These are phyloP conservation scores for Yamadazyma taylorii DNA, from an alignment of 1,139 yeast genomes.

Conservation along the genomic window DNA sequence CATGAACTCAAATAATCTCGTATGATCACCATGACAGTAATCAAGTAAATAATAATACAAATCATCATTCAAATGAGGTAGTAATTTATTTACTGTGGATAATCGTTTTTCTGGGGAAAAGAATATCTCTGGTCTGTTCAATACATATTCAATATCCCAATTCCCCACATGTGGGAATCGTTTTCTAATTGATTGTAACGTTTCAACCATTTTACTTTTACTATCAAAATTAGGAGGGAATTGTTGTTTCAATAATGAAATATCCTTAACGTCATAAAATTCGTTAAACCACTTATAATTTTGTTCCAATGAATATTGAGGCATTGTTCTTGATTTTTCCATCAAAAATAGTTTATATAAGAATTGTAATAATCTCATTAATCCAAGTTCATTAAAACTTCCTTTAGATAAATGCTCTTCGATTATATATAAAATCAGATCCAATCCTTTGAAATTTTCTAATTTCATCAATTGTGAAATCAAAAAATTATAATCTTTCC, in stretches of 20 bases:
- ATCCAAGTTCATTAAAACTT: slow-evolving; percentile 29
- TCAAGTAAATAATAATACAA: slow-evolving; percentile 14
- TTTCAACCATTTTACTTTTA: slow-evolving; percentile 4
- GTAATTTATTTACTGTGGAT: slow-evolving; percentile 8
- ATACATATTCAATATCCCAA: slow-evolving; percentile 8
- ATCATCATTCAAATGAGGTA: slow-evolving; percentile 2
- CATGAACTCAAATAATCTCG: slow-evolving; percentile 25
- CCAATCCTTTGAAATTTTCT: slow-evolving; percentile 13
- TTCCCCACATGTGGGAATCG: slow-evolving; percentile 8
- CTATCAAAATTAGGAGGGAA: slow-evolving; percentile 3
- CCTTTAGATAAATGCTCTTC: slow-evolving; percentile 34
- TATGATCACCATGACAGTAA: slow-evolving; percentile 18
- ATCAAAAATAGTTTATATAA: slow-evolving; percentile 24
- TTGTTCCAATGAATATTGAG: slow-evolving; percentile 11
- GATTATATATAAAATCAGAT: slow-evolving; percentile 18
- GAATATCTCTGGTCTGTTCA: slow-evolving; percentile 13
- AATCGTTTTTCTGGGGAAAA: slow-evolving; percentile 14
- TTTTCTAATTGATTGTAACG: slow-evolving; percentile 1
- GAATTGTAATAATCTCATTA: slow-evolving; percentile 22
- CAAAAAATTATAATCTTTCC: slow-evolving; percentile 20
- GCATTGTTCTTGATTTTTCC: slow-evolving; percentile 7
- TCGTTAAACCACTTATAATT: slow-evolving; percentile 27
- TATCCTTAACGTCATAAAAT: slow-evolving; percentile 25
- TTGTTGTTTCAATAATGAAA: slow-evolving; percentile 11
- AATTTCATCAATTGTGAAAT: slow-evolving; percentile 17